phyloP scores from a whole-genome alignment of 768 basidiomycete genomes.

The Kwoniella pini region DNA sequence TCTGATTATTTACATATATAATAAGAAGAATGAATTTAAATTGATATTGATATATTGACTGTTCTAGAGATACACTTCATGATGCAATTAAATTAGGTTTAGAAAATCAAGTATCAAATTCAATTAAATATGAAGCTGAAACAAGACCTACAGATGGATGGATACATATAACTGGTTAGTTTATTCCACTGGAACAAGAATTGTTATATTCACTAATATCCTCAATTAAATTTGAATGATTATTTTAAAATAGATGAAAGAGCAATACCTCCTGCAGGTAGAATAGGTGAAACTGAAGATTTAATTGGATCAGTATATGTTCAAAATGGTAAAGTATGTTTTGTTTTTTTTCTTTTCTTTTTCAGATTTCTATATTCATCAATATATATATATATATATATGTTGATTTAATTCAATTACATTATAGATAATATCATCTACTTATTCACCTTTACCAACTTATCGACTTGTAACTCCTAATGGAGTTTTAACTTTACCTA shows the following conservation, averaged over 20 bases:
- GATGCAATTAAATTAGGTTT: constrained; percentile 34
- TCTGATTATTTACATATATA: background rate
- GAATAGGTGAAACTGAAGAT: constrained; percentile 54
- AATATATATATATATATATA: background rate
- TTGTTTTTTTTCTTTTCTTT: background rate
- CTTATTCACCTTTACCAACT: constrained; percentile 51
- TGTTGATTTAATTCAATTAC: background rate
- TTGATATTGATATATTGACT: background rate
- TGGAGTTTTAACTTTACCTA: constrained; percentile 45
- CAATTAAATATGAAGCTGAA: constrained; percentile 45
- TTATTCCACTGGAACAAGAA: too few relatives aligned
- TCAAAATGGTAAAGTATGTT: constrained; percentile 43
- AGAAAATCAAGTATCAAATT: constrained; percentile 26
- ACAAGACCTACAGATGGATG: constrained; percentile 50
- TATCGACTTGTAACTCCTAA: constrained; percentile 50
- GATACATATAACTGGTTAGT: constrained; percentile 52
- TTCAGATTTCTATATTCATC: background rate
- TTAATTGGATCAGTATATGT: constrained; percentile 53
- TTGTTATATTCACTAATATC: too few relatives aligned
- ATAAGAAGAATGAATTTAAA: background rate
- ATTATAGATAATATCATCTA: constrained; percentile 43
- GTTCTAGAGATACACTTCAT: constrained; percentile 37
- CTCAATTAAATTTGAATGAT: too few relatives aligned
- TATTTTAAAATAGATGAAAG: constrained; percentile 41
- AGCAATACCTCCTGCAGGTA: constrained; percentile 49